Evolutionary conservation across 306 rosid species (phyloP).

Genomic region (Lathyrus sativus): DNA sequence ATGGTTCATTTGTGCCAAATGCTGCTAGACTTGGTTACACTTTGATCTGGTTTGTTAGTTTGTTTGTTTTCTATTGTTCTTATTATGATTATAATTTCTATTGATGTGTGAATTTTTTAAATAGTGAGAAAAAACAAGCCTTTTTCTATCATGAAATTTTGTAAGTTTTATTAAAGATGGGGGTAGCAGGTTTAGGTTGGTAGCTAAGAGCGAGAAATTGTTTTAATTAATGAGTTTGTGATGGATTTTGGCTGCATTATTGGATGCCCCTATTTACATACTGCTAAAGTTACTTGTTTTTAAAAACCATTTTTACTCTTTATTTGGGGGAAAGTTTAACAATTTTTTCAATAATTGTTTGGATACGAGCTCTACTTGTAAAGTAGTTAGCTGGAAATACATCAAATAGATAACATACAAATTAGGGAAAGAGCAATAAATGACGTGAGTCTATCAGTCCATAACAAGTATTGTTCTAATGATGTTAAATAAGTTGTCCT

Average conservation of each 20-base stretch:
- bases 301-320: neutral
- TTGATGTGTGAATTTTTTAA: conserved; percentile 18
- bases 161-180: conserved; percentile 3
- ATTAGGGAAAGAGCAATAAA: neutral
- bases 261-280: conserved; percentile 8
- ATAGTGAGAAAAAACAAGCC: neutral
- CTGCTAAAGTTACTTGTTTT: conserved; percentile 15
- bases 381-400: conserved; percentile 22
- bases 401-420: neutral
- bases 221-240: neutral
- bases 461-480: too few relatives aligned
- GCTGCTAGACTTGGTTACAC: neutral
- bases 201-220: neutral
- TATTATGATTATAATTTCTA: conserved; percentile 9
- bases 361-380: neutral
- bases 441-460: neutral
- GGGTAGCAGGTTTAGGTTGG: neutral
- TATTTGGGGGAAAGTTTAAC: neutral
- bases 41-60: conserved; percentile 16
- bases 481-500: too few relatives aligned
- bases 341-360: conserved; percentile 17
- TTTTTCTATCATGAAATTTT: conserved; percentile 7
- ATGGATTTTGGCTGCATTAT: conserved; percentile 18
- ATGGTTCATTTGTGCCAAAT: too few relatives aligned
- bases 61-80: neutral